Base-by-base conservation (phyloP, 192 early-diverging fungal species). In the Coemansia sp. region DNA sequence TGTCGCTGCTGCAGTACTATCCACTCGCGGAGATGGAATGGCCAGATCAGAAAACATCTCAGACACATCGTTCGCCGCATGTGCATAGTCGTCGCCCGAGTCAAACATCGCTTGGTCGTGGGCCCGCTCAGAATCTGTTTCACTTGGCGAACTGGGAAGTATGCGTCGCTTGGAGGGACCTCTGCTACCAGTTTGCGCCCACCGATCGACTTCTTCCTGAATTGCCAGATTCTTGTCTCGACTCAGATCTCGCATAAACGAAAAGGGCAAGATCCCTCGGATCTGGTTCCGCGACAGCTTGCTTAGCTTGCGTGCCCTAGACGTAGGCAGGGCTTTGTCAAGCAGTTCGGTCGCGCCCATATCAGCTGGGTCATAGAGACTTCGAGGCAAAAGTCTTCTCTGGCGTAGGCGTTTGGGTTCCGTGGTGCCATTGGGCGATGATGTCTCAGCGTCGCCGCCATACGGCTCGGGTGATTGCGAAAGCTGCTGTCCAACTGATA, bases 221-320 rank as follows among this genome's bases (percentile, higher is more conserved):
- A 73, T 71, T 55, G 74, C 71, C 15, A 29, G 24, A n/a, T 41
- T 36, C 16, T 73, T 70, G n/a, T 70, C 65, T 24, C 51, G 42
- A 40, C 68, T 33, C 31, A 83, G 40, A 22, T 77, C 80, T 18
- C 76, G 73, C 66, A 83, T 77, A 71, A 83, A 83, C 42, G 80
- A 83, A 52, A 83, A 83, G 12, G 80, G 80, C 47, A 83, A 54
- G 5, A 83, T 65, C 12, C 76, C 80, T 20, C 80, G 80, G 51
- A 83, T 83, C 57, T 83, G 72, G 34, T 63, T 68, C 27, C 76
- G 75, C 16, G 72, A 72, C 12, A 82, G 69, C 49, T 68, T 68
- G 20, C 57, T 59, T 7, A 74, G 63, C 38, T 24, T 69, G 6
- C 67, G 38, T 8, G 68, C 72, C n/a, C 65, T 77, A 3, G 72